Percentiles rank a stretch among this genome's conserved stretches.
Conservation (phyloP, 495 filamentous ascomycete species). For the Geopyxis carbonaria region DNA sequence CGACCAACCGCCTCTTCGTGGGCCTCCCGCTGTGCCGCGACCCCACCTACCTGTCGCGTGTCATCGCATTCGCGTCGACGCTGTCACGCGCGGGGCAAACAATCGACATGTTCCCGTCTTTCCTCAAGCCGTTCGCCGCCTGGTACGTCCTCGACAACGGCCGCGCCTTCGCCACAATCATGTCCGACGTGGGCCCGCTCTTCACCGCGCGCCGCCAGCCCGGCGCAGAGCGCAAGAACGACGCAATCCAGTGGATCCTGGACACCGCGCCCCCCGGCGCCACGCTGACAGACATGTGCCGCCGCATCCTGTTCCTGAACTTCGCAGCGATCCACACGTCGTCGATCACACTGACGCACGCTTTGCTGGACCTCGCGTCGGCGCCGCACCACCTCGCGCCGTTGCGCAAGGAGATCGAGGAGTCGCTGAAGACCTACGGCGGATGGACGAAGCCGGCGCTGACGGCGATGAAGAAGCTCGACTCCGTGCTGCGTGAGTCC, state of each 20-base stretch:
- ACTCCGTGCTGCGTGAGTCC: constrained; percentile 14
- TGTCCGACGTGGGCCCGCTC: constrained; percentile 11
- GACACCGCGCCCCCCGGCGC: constrained; percentile 10
- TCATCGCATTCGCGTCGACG: constrained; percentile 10
- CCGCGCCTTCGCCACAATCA: constrained; percentile 4
- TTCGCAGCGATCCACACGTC: constrained; percentile 19
- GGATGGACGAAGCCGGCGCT: constrained; percentile 23
- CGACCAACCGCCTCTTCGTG: constrained; percentile 16
- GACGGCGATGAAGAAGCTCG: constrained; percentile 24
- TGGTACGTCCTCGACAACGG: constrained; percentile 8
- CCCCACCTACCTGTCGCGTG: constrained; percentile 12
- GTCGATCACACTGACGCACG: constrained; percentile 12
- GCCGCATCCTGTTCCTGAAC: constrained; percentile 12
- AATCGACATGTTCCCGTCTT: constrained; percentile 14
- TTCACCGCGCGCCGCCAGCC: constrained; percentile 13
- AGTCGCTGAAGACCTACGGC: constrained; percentile 9
- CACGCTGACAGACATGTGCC: constrained; percentile 7
- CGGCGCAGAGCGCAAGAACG: constrained; percentile 1
- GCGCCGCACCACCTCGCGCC: constrained; percentile 13
- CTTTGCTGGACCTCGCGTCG: constrained; percentile 15
- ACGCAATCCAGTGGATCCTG: constrained; percentile 16
- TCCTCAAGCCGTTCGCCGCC: constrained; percentile 5
- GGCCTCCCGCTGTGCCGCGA: constrained; percentile 15
- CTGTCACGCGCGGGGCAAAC: constrained; percentile 4
- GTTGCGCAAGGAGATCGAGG: constrained; percentile 16